Evolutionary conservation across 2,329 filamentous ascomycete genomes (phyloP).

Genomic region (Pseudopyricularia cyperi): DNA sequence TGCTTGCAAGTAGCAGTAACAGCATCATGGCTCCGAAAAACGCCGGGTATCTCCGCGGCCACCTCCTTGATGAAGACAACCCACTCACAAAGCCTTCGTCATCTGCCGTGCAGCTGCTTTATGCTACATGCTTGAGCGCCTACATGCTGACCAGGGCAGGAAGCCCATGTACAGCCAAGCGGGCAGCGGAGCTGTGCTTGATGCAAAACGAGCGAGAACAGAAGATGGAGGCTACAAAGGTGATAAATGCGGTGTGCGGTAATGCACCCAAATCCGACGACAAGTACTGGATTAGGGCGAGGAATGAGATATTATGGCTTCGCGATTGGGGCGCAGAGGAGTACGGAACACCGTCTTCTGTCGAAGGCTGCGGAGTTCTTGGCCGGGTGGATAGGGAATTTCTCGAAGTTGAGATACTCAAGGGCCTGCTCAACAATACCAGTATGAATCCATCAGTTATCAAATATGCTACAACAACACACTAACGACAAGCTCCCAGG

Average conservation of each 20-base stretch:
- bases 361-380: slow-evolving; percentile 34
- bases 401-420: slow-evolving; percentile 60
- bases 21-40: slow-evolving; percentile 25
- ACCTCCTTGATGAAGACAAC: slow-evolving; percentile 47
- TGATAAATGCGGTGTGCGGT: slow-evolving; percentile 37
- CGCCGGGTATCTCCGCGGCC: slow-evolving; percentile 30
- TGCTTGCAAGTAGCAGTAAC: slow-evolving; percentile 7
- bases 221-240: slow-evolving; percentile 39
- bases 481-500: slow-evolving; percentile 24
- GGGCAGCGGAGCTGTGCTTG: slow-evolving; percentile 50
- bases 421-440: slow-evolving; percentile 47
- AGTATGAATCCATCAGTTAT: slow-evolving; percentile 21
- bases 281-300: slow-evolving; percentile 45
- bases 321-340: slow-evolving; percentile 54
- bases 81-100: slow-evolving; percentile 48
- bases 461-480: not conserved
- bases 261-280: slow-evolving; percentile 46
- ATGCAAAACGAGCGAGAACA: slow-evolving; percentile 53
- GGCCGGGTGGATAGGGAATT: slow-evolving; percentile 45
- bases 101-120: slow-evolving; percentile 43
- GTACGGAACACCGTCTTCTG: slow-evolving; percentile 6
- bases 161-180: slow-evolving; percentile 34
- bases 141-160: slow-evolving; percentile 40
- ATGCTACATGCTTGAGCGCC: slow-evolving; percentile 50
- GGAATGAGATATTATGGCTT: slow-evolving; percentile 59